Percentiles rank a stretch among this genome's conserved stretches.
phyloP scores from a whole-genome alignment of 306 rosid species.

The barrel medic (Medicago truncatula) region MtrunA17r5.0-ANR NC_053044.1:1314501-1315000 shows the following conservation, averaged over 20 bases:
- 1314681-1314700: conserved; percentile 53
- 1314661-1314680: conserved; percentile 52
- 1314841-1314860: conserved; percentile 10
- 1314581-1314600: not conserved
- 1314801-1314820: conserved; percentile 35
- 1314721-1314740: conserved; percentile 41
- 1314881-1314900: no score
- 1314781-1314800: conserved; percentile 21
- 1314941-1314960: conserved; percentile 48
- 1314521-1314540: no score
- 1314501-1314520: no score
- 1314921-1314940: not conserved
- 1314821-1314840: conserved; percentile 44
- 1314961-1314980: conserved; percentile 49
- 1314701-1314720: conserved; percentile 41
- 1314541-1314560: not conserved
- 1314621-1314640: conserved; percentile 35
- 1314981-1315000: conserved; percentile 48
- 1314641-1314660: conserved; percentile 56
- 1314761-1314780: conserved; percentile 52
- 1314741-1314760: conserved; percentile 52
- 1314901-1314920: not conserved
- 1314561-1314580: not conserved
- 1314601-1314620: not conserved
- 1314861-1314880: no score